phyloP scores from a whole-genome alignment of 306 rosid genomes.

The Lithocarpus polystachyus region DNA sequence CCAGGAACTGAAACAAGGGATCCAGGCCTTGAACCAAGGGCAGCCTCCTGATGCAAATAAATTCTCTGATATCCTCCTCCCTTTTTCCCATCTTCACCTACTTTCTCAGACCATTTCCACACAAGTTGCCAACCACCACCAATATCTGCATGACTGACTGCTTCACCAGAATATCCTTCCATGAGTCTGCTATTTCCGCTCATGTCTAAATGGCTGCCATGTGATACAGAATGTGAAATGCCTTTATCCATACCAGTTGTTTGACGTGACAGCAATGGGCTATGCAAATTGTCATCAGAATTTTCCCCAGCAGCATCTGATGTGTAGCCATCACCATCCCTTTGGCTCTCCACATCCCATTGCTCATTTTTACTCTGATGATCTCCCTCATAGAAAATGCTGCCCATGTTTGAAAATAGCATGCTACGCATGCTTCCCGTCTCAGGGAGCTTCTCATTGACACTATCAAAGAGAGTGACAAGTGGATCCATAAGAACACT shows the following conservation, averaged over 20 bases:
- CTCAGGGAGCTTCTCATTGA: slow-evolving; percentile 78
- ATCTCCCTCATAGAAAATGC: slow-evolving; percentile 91
- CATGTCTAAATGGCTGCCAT: slow-evolving; percentile 61
- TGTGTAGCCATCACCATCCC: slow-evolving; percentile 75
- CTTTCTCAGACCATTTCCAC: slow-evolving; percentile 94
- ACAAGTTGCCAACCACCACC: slow-evolving; percentile 99
- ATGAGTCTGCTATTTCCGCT: slow-evolving; percentile 51
- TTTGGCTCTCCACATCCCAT: slow-evolving; percentile 90
- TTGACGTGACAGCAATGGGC: slow-evolving; percentile 88
- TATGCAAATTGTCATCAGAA: slow-evolving; percentile 76
- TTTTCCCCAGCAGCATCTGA: slow-evolving; percentile 63
- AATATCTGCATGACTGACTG: slow-evolving; percentile 68
- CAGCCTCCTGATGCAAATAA: slow-evolving; percentile 84
- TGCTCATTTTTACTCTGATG: slow-evolving; percentile 73
- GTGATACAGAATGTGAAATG: slow-evolving; percentile 46
- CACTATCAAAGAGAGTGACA: slow-evolving; percentile 85
- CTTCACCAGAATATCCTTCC: slow-evolving; percentile 59
- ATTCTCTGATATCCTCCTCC: slow-evolving; percentile 87
- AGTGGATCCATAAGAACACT: slow-evolving; percentile 76
- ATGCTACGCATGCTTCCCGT: slow-evolving; percentile 83
- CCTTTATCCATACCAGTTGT: slow-evolving; percentile 78
- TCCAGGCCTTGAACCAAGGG: slow-evolving; percentile 59
- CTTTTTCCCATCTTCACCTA: slow-evolving; percentile 68
- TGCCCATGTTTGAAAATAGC: slow-evolving; percentile 91
- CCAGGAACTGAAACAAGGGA: slow-evolving; percentile 75